These are phyloP conservation scores for Pseudognaphalium luteoalbum DNA, from an alignment of 129 eudicot genomes.

Conservation along the genomic window DNA sequence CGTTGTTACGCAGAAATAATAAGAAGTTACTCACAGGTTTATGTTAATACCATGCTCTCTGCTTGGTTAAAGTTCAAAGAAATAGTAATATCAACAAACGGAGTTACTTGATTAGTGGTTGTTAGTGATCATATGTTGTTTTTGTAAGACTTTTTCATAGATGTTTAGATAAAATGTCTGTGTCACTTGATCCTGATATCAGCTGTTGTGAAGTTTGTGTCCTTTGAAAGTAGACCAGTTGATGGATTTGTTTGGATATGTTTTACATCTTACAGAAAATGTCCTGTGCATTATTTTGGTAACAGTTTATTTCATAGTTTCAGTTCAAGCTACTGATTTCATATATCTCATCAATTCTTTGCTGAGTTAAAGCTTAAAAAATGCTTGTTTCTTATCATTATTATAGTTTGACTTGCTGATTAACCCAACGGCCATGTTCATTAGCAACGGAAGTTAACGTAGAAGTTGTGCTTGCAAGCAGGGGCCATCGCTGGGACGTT, in stretches of 20 bases:
- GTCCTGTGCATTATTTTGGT: too few relatives aligned
- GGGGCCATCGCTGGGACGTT: conserved; percentile 12
- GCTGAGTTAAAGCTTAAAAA: conserved; percentile 26
- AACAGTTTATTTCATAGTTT: too few relatives aligned
- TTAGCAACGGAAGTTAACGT: too few relatives aligned
- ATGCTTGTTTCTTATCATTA: conserved; percentile 32
- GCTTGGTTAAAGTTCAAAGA: not conserved
- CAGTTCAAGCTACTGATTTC: conserved; percentile 7
- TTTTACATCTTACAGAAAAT: too few relatives aligned
- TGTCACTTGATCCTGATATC: not conserved
- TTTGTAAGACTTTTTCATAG: not conserved
- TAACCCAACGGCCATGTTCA: too few relatives aligned
- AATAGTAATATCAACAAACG: not conserved
- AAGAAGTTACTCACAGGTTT: not conserved
- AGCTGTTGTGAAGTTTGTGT: not conserved
- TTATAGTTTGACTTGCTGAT: conserved; percentile 26
- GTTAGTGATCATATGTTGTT: not conserved
- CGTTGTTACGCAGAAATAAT: conserved; percentile 43
- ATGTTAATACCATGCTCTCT: not conserved
- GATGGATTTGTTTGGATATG: too few relatives aligned
- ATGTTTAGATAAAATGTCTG: not conserved
- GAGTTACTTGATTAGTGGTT: not conserved
- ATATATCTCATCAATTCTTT: conserved; percentile 13
- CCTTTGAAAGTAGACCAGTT: too few relatives aligned
- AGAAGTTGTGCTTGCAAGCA: too few relatives aligned